Evolutionary conservation across 148 eudicot genomes (phyloP), one percentile per base, ranked within the genome.

Genomic region (Rhododendron ferrugineum): DNA sequence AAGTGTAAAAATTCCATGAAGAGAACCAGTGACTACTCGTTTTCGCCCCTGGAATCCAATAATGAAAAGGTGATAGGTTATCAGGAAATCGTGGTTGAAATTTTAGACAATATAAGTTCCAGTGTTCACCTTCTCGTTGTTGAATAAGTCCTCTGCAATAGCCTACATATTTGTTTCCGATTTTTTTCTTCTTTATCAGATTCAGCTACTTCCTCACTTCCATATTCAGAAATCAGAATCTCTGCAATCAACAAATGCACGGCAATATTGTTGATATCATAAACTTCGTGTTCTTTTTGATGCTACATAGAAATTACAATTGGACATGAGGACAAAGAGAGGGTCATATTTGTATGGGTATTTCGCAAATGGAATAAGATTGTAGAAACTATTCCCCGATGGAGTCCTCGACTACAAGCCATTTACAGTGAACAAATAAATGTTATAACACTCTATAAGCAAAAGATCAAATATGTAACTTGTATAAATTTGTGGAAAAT

Each of bases 151-250:
- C 81, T 97, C 99, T 15, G 99, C 95, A 87, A 94, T 88, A 82
- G 98, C 94, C 89, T 97, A 98, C 95, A 88, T 95, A 88, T 95
- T 88, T 95, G 93, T 88, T 93, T 94, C 84, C 98, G 89, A 85
- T 87, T 93, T 89, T 94, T 97, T 88, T 97, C 99, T 89, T 95
- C 98, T 86, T 92, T 93, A 68, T 91, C 86, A 72, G 91, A 91
- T 81, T 90, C 95, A 76, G 79, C 89, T 23, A 91, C 89, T 88
- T 93, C 96, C 85, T 93, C 98, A 84, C 86, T 89, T 62, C 90
- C 92, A 84, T 90, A 92, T 80, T 91, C 98, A 30, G 95, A 93
- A 44, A 80, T 91, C 98, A 30, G 95, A 93, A 44, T 94, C 97
- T 82, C 99, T 96, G 85, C 46, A 84, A 89, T 37, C n/a, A 64